Base-by-base conservation (phyloP, 1,284 basidiomycete genomes). In the Boletellus deceptivus region DNA sequence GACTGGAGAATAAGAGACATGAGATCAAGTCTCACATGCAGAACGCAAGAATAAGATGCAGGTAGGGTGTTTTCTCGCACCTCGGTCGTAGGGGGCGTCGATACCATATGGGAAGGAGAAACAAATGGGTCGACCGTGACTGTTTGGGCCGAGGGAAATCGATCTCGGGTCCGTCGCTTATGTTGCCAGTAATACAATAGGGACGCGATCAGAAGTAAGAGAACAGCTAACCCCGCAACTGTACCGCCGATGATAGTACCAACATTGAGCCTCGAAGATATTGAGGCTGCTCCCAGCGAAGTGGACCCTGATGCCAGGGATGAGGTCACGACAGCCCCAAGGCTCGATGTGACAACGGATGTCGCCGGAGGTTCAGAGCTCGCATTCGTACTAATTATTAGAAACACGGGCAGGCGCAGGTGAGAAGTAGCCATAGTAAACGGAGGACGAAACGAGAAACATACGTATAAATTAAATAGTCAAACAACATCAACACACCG, bases 211-310 rank as follows among this genome's bases (percentile, higher is more conserved):
- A 27, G 17, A 2, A 52, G 3, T 1, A 20, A 33, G 8, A 54
- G 9, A 7, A 34, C 25, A 13, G 14, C 17, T 11, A 50, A n/a
- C 4, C 49, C 54, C 1, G 47, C 54, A 9, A 54, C 33, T 11
- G 25, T 24, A 16, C 54, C 58, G 24, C 58, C 60, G 2, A 46
- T 18, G 16, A 59, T 45, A 14, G 47, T 47, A 0, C 41, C 46
- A n/a, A n/a, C n/a, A 18, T 37, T 10, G 8, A 18, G 10, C 11
- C 8, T 18, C 4, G 36, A 20, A 18, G 36, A 11, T 8, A 5
- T 16, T 13, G 16, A 6, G 14, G 14, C 7, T 9, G 8, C 16
- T 36, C 35, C 35, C 5, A 6, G 9, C 35, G 35, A 17, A 16
- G 14, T 36, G 13, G 34, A n/a, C 16, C 6, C 7, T 14, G 16